Conservation (phyloP, 2,329 filamentous ascomycete species). For the Aspergillus glaucus region DNA sequence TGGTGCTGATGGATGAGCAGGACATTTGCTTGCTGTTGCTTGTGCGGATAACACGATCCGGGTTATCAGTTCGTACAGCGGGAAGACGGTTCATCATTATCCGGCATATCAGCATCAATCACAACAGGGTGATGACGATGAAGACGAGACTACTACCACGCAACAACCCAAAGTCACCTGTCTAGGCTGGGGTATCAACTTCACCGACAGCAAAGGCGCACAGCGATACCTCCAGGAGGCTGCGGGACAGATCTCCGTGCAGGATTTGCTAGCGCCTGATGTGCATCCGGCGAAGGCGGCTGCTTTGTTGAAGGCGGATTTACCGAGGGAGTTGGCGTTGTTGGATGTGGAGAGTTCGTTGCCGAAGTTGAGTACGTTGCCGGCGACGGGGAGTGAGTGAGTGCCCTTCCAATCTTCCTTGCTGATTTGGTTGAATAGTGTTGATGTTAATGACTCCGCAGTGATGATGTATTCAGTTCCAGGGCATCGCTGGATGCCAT, state of each 20-base stretch:
- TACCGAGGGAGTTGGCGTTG: slow-evolving; percentile 67
- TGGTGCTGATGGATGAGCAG: slow-evolving; percentile 13
- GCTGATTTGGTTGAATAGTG: too few species aligned
- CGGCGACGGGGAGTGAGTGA: slow-evolving; percentile 57
- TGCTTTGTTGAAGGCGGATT: slow-evolving; percentile 43
- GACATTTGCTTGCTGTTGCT: slow-evolving; percentile 69
- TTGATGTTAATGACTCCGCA: slow-evolving; percentile 24
- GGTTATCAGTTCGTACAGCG: slow-evolving; percentile 71
- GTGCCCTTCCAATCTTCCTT: slow-evolving; percentile 5
- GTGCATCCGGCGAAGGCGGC: slow-evolving; percentile 30
- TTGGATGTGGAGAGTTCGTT: slow-evolving; percentile 70
- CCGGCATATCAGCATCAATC: slow-evolving; percentile 17
- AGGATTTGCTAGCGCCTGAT: slow-evolving; percentile 38
- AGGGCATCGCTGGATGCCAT: slow-evolving; percentile 63
- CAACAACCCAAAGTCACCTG: slow-evolving; percentile 34
- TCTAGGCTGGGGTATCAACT: slow-evolving; percentile 51
- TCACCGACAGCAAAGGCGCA: slow-evolving; percentile 44
- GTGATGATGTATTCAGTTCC: slow-evolving; percentile 60
- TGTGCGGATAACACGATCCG: slow-evolving; percentile 77
- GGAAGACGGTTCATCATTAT: slow-evolving; percentile 72
- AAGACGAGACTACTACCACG: neutral
- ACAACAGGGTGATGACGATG: slow-evolving; percentile 8
- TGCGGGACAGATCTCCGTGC: slow-evolving; percentile 30
- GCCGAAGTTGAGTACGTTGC: slow-evolving; percentile 68
- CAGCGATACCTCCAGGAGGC: slow-evolving; percentile 35